A percentile compares a stretch with the other conserved stretches of the same genome.
Evolutionary conservation across 1,284 basidiomycete genomes (phyloP).

Genomic region (Cryptococcus sp.): DNA sequence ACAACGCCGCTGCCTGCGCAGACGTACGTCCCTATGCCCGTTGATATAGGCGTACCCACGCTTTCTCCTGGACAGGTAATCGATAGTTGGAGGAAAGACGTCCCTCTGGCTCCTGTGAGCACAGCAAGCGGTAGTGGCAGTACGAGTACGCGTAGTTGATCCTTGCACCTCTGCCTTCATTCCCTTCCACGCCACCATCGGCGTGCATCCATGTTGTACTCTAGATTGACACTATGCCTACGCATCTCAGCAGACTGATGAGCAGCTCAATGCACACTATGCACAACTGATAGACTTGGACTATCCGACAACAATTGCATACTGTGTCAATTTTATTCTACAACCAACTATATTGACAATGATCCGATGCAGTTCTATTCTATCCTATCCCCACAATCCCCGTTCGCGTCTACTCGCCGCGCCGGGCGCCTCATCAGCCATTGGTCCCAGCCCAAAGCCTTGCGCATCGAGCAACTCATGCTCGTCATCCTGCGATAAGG

Average conservation of each 20-base stretch:
- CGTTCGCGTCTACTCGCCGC: slow-evolving; percentile 11
- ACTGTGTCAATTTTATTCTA: too few species aligned
- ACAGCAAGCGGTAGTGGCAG: slow-evolving; percentile 2
- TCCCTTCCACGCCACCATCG: too few species aligned
- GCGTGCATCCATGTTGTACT: too few species aligned
- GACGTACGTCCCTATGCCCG: not conserved
- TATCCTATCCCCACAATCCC: slow-evolving; percentile 24
- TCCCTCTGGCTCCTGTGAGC: slow-evolving; percentile 20
- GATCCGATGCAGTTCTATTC: not conserved
- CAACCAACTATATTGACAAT: not conserved
- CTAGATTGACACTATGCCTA: too few species aligned
- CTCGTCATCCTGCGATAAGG: slow-evolving; percentile 29
- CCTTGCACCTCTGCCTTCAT: too few species aligned
- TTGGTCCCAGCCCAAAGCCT: slow-evolving; percentile 43
- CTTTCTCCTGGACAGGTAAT: slow-evolving; percentile 15
- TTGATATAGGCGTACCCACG: slow-evolving; percentile 2
- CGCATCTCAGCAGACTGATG: too few species aligned
- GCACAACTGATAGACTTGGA: not conserved
- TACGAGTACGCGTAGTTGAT: not conserved
- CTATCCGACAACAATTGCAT: too few species aligned
- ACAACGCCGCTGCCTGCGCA: not conserved
- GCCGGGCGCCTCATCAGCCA: slow-evolving; percentile 21
- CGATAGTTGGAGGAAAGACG: slow-evolving; percentile 38
- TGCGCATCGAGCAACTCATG: slow-evolving; percentile 47
- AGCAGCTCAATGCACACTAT: too few species aligned